Evolutionary conservation across 148 eudicot species (phyloP).

Genomic region (Oxyria digyna): DNA sequence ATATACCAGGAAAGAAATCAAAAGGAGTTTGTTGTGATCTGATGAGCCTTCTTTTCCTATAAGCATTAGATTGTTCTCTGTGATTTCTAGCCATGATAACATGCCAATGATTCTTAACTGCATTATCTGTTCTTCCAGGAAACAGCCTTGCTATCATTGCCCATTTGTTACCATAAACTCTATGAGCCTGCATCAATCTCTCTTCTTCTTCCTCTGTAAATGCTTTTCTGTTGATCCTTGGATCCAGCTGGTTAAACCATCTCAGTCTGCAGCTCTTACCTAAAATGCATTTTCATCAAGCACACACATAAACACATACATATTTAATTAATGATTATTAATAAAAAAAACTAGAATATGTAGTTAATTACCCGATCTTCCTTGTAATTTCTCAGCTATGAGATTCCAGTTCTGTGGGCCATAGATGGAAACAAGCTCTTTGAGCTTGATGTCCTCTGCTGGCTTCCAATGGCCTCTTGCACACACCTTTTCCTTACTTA

Average conservation of each 20-base stretch:
- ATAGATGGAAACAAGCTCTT: conserved; percentile 23
- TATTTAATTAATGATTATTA: neutral
- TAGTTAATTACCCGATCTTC: conserved; percentile 27
- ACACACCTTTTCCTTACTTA: neutral
- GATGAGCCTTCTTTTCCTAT: conserved; percentile 20
- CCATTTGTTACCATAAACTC: conserved; percentile 41
- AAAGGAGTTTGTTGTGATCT: neutral
- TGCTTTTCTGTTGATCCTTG: conserved; percentile 37
- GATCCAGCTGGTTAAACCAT: conserved; percentile 46
- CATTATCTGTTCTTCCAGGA: conserved; percentile 42
- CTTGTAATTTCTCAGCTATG: conserved; percentile 23
- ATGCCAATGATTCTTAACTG: conserved; percentile 47
- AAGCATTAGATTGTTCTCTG: conserved; percentile 28
- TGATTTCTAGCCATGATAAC: conserved; percentile 39
- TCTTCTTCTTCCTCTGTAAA: conserved; percentile 43
- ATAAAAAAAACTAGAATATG: neutral
- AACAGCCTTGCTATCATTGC: conserved; percentile 38
- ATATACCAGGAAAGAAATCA: neutral
- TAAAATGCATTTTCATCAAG: neutral
- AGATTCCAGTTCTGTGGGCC: conserved; percentile 35
- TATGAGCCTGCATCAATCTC: conserved; percentile 34
- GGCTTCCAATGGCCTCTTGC: conserved; percentile 36
- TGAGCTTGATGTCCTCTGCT: conserved; percentile 26
- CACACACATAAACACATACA: no score
- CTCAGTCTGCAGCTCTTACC: conserved; percentile 44